Evolutionary conservation across 192 early-diverging fungal species (phyloP), one percentile per base, ranked within the genome.

Genomic region (Gaertneriomyces semiglobifer): DNA sequence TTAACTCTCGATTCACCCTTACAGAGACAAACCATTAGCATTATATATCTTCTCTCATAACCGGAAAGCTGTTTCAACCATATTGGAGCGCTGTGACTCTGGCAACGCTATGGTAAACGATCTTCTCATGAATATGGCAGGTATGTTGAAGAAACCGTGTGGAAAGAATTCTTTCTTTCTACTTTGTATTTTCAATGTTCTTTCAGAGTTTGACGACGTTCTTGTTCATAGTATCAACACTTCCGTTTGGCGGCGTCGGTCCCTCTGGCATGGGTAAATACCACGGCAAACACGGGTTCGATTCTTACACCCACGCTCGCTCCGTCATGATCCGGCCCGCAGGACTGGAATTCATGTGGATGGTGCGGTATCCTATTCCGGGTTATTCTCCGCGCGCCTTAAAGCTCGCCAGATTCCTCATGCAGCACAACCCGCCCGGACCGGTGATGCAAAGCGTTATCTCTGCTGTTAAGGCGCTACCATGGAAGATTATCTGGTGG

Each of bases 161-260:
- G 25, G 25, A 33, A 33, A 33, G 25, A 33, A 33, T 33, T 33
- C 25, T 33, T 33, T 33, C 25, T 33, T 33, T 33, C 25, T 2
- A 33, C 25, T 33, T 33, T 2, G 39, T 33, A 33, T 33, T 33
- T 33, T 33, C 25, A 33, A 33, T 33, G 25, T 33, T 33, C 2
- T 33, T 33, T 33, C 25, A 0, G 25, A 33, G 2, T 33, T 33
- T 33, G 0, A 33, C 25, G 2, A 33, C 25, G 0, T 33, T 33
- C 25, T 33, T 33, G 25, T 33, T 33, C 2, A 33, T 52, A 19
- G 62, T 73, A 19, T 44, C 73, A 41, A 64, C 67, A 19, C 61
- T 91, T n/a, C 94, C 94, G 47, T 96, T 95, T 73, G 93, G 93
- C 51, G 96, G 94, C 50, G 83, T 90, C 0, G 94, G 94, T 0